Conservation (phyloP, 2,329 filamentous ascomycete genomes). For the Karstenula rhodostoma region DNA sequence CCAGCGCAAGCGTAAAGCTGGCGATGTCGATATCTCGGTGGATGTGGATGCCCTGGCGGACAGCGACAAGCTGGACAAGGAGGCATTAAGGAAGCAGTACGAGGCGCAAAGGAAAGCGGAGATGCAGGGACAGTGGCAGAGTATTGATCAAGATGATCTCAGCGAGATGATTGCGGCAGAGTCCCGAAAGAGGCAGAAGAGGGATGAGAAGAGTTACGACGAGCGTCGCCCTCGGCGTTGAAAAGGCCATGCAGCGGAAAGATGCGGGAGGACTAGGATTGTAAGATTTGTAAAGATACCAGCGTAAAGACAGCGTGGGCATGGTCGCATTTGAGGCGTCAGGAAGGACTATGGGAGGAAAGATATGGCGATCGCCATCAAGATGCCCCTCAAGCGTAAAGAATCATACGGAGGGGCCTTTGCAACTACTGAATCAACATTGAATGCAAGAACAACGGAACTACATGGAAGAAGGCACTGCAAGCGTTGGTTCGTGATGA, state of each 20-base stretch:
- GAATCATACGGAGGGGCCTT: not conserved
- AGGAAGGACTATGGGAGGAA: not conserved
- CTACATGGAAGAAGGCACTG: slow-evolving; percentile 6
- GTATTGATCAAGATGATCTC: slow-evolving; percentile 86
- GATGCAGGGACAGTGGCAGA: slow-evolving; percentile 69
- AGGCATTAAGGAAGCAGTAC: slow-evolving; percentile 81
- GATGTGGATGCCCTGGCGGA: slow-evolving; percentile 81
- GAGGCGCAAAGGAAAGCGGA: slow-evolving; percentile 74
- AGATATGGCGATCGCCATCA: slow-evolving; percentile 4
- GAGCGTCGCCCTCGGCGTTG: slow-evolving; percentile 72
- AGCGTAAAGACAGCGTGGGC: slow-evolving; percentile 11
- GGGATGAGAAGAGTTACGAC: slow-evolving; percentile 65
- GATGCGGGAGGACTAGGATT: slow-evolving; percentile 1
- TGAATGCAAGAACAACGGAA: slow-evolving; percentile 16
- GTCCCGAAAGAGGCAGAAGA: slow-evolving; percentile 86
- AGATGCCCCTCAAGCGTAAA: slow-evolving; percentile 1
- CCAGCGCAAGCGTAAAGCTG: slow-evolving; percentile 85
- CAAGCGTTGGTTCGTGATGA: slow-evolving; percentile 8
- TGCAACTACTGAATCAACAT: slow-evolving; percentile 9
- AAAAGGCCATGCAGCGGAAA: slow-evolving; percentile 14
- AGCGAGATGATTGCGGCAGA: slow-evolving; percentile 97
- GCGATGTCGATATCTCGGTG: slow-evolving; percentile 91
- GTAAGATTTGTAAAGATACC: slow-evolving; percentile 27
- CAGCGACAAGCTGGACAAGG: slow-evolving; percentile 82
- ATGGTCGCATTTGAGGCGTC: slow-evolving; percentile 8